Conservation (phyloP, 345 rosid genomes). For the Passiflora organensis region DNA sequence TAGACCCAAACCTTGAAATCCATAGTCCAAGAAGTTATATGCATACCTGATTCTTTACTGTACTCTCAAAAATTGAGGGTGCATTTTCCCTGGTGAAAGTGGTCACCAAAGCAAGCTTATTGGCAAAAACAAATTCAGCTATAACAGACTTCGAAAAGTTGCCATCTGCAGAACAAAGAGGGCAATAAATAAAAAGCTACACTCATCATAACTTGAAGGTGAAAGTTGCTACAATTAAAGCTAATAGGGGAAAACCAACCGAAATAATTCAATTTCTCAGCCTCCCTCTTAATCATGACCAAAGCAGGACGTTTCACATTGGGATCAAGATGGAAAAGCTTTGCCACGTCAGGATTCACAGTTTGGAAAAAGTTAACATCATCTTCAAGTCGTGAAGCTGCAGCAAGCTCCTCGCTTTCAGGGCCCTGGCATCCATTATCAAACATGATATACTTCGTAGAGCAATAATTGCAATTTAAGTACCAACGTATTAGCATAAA, state of each 20-base stretch:
- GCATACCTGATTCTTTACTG: constrained; percentile 79
- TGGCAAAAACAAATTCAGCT: constrained; percentile 60
- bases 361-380: constrained; percentile 92
- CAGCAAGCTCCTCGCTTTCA: constrained; percentile 74
- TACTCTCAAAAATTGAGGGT: constrained; percentile 71
- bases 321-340: constrained; percentile 82
- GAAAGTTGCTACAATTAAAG: constrained; percentile 1
- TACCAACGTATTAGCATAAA: not conserved
- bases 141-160: constrained; percentile 71
- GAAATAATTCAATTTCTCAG: constrained; percentile 68
- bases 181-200: constrained; percentile 2
- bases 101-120: constrained; percentile 87
- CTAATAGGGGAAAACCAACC: constrained; percentile 42
- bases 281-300: constrained; percentile 77
- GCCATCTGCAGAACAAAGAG: constrained; percentile 56
- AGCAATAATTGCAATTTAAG: not conserved
- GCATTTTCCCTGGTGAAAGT: constrained; percentile 76
- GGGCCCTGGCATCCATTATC: constrained; percentile 43
- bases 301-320: constrained; percentile 74
- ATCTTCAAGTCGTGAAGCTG: constrained; percentile 87
- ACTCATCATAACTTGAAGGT: constrained; percentile 1
- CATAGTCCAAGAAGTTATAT: not conserved
- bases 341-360: constrained; percentile 77
- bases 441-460: not conserved
- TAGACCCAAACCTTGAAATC: not conserved